Evolutionary conservation across 1,284 basidiomycete species (phyloP), one percentile per base, ranked within the genome.

Genomic region (Albatrellus sp.): DNA sequence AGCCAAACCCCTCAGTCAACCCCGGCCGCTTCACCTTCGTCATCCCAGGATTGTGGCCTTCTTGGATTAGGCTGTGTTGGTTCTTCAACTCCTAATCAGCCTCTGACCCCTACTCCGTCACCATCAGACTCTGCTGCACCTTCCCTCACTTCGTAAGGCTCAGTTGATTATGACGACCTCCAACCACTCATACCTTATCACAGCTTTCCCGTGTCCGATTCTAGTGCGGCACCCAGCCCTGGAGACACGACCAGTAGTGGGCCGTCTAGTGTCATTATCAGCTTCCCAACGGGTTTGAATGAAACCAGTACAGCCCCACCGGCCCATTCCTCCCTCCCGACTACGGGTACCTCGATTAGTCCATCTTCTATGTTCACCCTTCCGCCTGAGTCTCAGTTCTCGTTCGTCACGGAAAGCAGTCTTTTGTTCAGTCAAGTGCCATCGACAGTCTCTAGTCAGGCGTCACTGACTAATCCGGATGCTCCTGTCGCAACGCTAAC

Each of bases 401-500:
- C 55, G 31, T 60, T 66, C 53, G 20, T 65, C 34, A 69, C 73
- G 2, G 56, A 67, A 51, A 59, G 65, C 3, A 62, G 68, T 3
- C 60, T 80, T 17, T 63, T 73, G 37, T 68, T 73, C 41, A 75
- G 64, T 24, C 56, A 64, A 24, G 58, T 60, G 33, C 64, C 63
- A n/a, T 59, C 50, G 8, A 42, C 53, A 2, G 56, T 55, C 16
- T 43, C 49, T 28, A 46, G 46, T 44, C 46, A 46, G 43, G 24
- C 3, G 3, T 53, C 54, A 40, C 50, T 51, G 16, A 56, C 55
- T 37, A 50, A 80, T 56, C 77, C 82, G 8, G 82, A 85, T 52
- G 60, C 65, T 45, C 57, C 67, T 0, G 58, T 67, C 7, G 72
- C 73, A 1, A 73, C 72, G 1, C 9, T 67, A 11, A 52, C 61